Percentiles rank a stretch among this genome's conserved stretches.
These are phyloP conservation scores for Metschnikowia baotianmanensis DNA, from an alignment of 805 yeast genomes.

Conservation along the genomic window DNA sequence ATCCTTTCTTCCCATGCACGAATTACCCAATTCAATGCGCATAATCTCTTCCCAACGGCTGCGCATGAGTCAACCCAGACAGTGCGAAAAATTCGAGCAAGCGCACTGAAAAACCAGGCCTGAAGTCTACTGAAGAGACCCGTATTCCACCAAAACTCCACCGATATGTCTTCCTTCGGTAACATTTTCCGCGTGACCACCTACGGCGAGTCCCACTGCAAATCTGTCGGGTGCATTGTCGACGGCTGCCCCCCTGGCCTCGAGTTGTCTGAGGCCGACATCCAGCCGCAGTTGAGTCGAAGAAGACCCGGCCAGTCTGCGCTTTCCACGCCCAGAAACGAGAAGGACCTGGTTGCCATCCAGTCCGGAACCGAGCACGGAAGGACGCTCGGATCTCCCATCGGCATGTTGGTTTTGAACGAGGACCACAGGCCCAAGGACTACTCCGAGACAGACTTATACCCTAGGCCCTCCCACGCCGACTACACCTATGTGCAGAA, in stretches of 20 bases:
- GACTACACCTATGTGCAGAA: slow-evolving; percentile 90
- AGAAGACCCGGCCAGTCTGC: slow-evolving; percentile 97
- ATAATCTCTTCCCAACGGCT: too few species aligned
- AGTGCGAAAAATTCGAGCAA: slow-evolving; percentile 4
- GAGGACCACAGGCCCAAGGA: slow-evolving; percentile 98
- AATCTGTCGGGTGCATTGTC: slow-evolving; percentile 95
- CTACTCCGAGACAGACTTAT: slow-evolving; percentile 90
- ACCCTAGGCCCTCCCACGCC: slow-evolving; percentile 98
- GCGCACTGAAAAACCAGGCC: slow-evolving; percentile 8
- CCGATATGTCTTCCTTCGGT: slow-evolving; percentile 42
- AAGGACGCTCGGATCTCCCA: slow-evolving; percentile 89
- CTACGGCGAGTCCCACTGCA: slow-evolving; percentile 97
- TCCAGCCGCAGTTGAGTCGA: slow-evolving; percentile 94
- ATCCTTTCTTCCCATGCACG: neutral
- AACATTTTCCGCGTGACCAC: slow-evolving; percentile 70
- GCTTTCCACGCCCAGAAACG: slow-evolving; percentile 92
- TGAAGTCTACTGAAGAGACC: neutral
- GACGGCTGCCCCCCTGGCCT: slow-evolving; percentile 98
- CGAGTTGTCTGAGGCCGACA: slow-evolving; percentile 76
- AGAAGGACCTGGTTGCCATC: slow-evolving; percentile 87
- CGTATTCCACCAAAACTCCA: neutral
- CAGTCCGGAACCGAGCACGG: slow-evolving; percentile 95
- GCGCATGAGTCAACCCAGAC: slow-evolving; percentile 7
- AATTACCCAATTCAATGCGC: too few species aligned
- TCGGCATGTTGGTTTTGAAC: slow-evolving; percentile 87